These are phyloP conservation scores for Lactifluus subvellereus DNA, from an alignment of 768 basidiomycete species.

Conservation along the genomic window DNA sequence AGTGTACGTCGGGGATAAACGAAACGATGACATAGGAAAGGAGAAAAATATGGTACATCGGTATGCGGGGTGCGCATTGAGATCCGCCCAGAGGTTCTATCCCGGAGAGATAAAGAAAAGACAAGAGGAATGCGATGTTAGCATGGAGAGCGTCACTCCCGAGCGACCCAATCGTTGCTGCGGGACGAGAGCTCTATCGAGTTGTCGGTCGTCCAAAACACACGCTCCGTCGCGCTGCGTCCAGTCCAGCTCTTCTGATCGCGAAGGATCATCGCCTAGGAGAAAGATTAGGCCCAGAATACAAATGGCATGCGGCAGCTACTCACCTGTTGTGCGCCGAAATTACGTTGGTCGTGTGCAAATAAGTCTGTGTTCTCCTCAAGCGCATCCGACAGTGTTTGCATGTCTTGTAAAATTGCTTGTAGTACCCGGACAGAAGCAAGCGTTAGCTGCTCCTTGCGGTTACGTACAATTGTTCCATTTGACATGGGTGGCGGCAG, in stretches of 20 bases:
- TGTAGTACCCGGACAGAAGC: conserved; percentile 75
- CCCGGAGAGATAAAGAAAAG: neutral
- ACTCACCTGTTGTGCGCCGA: conserved; percentile 91
- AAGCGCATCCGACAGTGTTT: conserved; percentile 77
- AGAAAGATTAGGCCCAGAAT: neutral
- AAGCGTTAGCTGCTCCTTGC: conserved; percentile 71
- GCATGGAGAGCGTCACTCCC: conserved; percentile 40
- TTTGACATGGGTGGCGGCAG: conserved; percentile 49
- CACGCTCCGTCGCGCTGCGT: conserved; percentile 80
- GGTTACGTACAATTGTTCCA: conserved; percentile 53
- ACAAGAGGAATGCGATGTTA: neutral
- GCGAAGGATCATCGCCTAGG: conserved; percentile 88
- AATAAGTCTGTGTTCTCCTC: conserved; percentile 90
- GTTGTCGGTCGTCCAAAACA: conserved; percentile 92
- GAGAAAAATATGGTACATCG: conserved; percentile 5
- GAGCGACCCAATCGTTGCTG: conserved; percentile 80
- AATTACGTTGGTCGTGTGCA: conserved; percentile 89
- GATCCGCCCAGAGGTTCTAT: conserved; percentile 11
- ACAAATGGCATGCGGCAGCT: neutral
- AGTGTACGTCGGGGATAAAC: neutral
- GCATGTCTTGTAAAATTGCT: conserved; percentile 82
- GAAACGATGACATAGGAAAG: neutral
- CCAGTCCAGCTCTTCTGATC: conserved; percentile 96
- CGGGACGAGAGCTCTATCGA: conserved; percentile 81
- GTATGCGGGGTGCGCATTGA: conserved; percentile 7